Base-by-base conservation (phyloP, 352 stramenopile species). In the Pythium biforme region DNA sequence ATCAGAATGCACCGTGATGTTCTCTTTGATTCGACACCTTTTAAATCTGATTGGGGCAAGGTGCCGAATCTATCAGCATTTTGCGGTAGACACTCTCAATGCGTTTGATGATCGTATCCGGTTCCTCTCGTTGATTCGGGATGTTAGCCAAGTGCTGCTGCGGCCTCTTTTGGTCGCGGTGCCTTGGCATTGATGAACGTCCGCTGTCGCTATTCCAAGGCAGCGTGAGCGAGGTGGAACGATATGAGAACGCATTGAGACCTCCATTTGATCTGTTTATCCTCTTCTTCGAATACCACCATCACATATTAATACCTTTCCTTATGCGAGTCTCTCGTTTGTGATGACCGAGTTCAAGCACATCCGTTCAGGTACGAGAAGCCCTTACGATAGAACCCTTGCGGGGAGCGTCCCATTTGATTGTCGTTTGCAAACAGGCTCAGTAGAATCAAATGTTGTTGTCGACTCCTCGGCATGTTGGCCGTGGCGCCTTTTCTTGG, bases 81-180 rank as follows among this genome's bases (percentile, higher is more conserved):
- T 45, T 45, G 39, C 39, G 19, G 39, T 45, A 45, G 45, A 51
- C 45, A 34, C 17, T 51, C 45, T 51, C 45, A 51, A 51, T 51
- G 20, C 45, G 45, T 22, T 7, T 12, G 45, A 51, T 51, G 45
- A 51, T 33, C 23, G 20, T 51, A 51, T 51, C 45, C 22, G 45
- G 45, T 51, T 51, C 45, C 45, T 33, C 45, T 51, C 45, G 45
- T 51, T 11, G 45, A 51, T 20, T 51, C 45, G 45, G 45, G 45
- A 51, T 47, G 40, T 47, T 17, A 11, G 40, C 40, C 40, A 11
- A 10, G 40, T 10, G 40, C 40, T 23, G 40, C 37, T 11, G 17
- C 37, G 37, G 37, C 37, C 37, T 43, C 12, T 43, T 43, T 43
- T 19, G 37, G 37, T 43, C 37, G 37, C 37, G 37, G 37, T 19